Evolutionary conservation across 768 basidiomycete genomes (phyloP), one percentile per base, ranked within the genome.

Genomic region (Auriscalpium orientale): DNA sequence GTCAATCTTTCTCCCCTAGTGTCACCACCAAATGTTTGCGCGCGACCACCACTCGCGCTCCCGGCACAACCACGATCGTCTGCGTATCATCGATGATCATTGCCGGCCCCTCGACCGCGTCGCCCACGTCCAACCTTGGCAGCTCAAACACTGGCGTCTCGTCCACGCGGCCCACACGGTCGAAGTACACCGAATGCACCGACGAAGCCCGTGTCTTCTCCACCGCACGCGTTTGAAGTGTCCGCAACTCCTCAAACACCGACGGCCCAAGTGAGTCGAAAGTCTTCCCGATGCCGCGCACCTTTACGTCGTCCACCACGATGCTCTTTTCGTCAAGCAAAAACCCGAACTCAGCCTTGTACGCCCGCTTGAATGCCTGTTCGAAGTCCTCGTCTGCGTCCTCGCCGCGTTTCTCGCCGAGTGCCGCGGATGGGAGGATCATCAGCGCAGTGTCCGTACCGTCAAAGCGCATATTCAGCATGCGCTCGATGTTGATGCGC

Each of bases 51-150:
- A 82, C 87, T 65, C 69, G 80, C 50, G 87, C 82, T 15, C 78
- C 82, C 0, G 91, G 88, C 20, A 92, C 82, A 4, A 98, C 71
- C 35, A 98, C 87, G 58, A 98, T 91, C 21, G 95, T 97, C 74
- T 97, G 95, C 20, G 95, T 98, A 62, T 91, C 77, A 69, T 98
- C 95, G 64, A 97, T 90, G 58, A 98, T 87, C 81, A 98, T 87
- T 37, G 93, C 91, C 9, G 95, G 94, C 8, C 95, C 95, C 46
- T 79, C 70, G 28, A 95, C 74, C 43, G 76, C 73, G 55, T 92
- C 87, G 3, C 93, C 94, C 12, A 84, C 72, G 0, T 72, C 74
- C 56, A 98, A 70, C 13, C 74, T 71, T 45, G 81, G 81, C 58
- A 98, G 72, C 63, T 85, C 65, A 68, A 78, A 95, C 22, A 98